These are phyloP conservation scores for Chlamydomonas schloesseri DNA, from an alignment of 139 green algal species.

Conservation along the genomic window DNA sequence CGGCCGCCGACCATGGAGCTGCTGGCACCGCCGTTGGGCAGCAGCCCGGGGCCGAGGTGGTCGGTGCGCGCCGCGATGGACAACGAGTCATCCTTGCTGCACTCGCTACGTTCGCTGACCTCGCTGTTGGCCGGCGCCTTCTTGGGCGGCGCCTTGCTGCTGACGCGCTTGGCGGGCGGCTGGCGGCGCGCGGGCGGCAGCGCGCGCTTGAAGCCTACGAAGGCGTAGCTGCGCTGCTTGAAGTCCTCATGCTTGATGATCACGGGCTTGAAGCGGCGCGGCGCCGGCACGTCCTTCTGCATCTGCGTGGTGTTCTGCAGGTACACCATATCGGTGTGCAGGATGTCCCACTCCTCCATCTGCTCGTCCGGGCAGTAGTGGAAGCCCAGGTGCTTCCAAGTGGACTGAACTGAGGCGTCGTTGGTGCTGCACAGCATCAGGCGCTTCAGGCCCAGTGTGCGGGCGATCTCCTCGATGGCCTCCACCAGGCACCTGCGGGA, in stretches of 20 bases:
- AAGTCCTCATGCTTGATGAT: slow-evolving; percentile 77
- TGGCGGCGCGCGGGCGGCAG: neutral
- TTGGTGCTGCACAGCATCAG: slow-evolving; percentile 80
- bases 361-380: slow-evolving; percentile 74
- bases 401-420: slow-evolving; percentile 53
- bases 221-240: slow-evolving; percentile 76
- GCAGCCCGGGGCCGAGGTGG: no score
- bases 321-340: slow-evolving; percentile 87
- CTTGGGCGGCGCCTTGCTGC: neutral
- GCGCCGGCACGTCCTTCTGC: slow-evolving; percentile 79
- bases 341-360: slow-evolving; percentile 80
- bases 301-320: slow-evolving; percentile 95
- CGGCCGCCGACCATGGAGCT: no score
- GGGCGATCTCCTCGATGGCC: slow-evolving; percentile 84
- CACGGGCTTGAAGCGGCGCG: slow-evolving; percentile 63
- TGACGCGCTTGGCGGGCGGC: slow-evolving; percentile 2
- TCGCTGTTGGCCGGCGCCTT: neutral
- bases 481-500: slow-evolving; percentile 84
- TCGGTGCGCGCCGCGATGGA: neutral
- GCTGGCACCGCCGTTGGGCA: no score
- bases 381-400: slow-evolving; percentile 90
- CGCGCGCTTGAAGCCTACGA: slow-evolving; percentile 48
- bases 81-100: slow-evolving; percentile 15
- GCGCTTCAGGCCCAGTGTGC: slow-evolving; percentile 56
- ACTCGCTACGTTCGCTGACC: slow-evolving; percentile 6